A percentile compares a stretch with the other conserved stretches of the same genome.
Conservation (phyloP, 495 filamentous ascomycete species). For the Daldinia childiae region DNA sequence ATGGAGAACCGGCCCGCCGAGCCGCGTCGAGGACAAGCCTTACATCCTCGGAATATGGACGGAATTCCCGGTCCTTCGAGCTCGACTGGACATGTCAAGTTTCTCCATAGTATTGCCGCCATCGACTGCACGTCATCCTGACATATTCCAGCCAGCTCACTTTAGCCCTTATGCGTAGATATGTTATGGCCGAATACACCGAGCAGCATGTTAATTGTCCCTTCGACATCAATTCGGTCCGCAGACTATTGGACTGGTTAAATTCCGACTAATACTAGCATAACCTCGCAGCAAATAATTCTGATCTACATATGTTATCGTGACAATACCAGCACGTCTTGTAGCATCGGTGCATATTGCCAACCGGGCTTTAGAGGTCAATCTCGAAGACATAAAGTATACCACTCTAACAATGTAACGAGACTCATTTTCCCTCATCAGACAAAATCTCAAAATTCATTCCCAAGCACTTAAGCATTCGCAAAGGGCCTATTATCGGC, state of each 20-base stretch:
- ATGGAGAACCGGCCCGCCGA: slow-evolving; percentile 41
- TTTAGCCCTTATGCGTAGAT: background rate
- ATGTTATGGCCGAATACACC: background rate
- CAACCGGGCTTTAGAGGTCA: background rate
- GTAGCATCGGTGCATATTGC: background rate
- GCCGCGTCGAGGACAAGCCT: slow-evolving; percentile 26
- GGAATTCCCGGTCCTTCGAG: slow-evolving; percentile 34
- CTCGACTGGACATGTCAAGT: slow-evolving; percentile 17
- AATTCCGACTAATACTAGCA: slow-evolving; percentile 10
- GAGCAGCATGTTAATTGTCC: background rate
- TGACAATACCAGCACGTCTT: background rate
- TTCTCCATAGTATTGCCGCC: slow-evolving; percentile 26
- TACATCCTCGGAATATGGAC: slow-evolving; percentile 27
- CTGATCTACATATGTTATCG: background rate
- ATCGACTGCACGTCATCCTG: slow-evolving; percentile 19
- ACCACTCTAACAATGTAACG: background rate
- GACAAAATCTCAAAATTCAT: background rate
- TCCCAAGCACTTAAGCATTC: background rate
- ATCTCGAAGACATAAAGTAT: background rate
- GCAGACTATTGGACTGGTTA: slow-evolving; percentile 30
- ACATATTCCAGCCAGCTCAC: slow-evolving; percentile 2
- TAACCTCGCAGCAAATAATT: background rate
- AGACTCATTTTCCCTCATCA: background rate
- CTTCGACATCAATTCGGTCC: slow-evolving; percentile 27
- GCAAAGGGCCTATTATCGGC: slow-evolving; percentile 12